A percentile compares a stretch with the other conserved stretches of the same genome.
Evolutionary conservation across 106 monocot genomes (phyloP).

Genomic region (Acanthochlamys bracteata): DNA sequence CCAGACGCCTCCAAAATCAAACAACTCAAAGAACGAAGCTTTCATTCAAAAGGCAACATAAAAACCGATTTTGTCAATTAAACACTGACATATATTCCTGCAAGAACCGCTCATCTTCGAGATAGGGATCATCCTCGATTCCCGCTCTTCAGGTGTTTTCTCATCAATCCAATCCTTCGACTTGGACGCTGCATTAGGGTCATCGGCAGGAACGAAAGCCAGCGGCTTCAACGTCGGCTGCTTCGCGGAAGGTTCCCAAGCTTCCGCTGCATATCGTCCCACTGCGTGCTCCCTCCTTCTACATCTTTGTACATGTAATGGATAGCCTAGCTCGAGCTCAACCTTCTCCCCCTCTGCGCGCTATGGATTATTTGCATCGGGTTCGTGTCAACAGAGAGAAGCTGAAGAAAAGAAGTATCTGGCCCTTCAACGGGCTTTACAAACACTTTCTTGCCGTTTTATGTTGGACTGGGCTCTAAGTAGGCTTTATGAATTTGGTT

Average conservation of each 20-base stretch:
- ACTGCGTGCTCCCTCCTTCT: conserved; percentile 79
- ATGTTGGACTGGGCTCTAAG: too few species aligned
- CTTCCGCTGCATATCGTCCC: conserved; percentile 95
- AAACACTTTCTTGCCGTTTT: too few species aligned
- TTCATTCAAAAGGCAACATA: too few species aligned
- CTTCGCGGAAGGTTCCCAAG: conserved; percentile 88
- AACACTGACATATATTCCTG: conserved; percentile 66
- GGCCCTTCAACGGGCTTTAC: too few species aligned
- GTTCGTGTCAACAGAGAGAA: too few species aligned
- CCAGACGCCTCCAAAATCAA: too few species aligned
- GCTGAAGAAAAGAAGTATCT: too few species aligned
- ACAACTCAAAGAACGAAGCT: too few species aligned
- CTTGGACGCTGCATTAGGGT: conserved; percentile 42
- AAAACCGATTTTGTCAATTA: too few species aligned
- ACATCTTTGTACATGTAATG: conserved; percentile 96
- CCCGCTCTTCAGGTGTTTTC: conserved; percentile 62
- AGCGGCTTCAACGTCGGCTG: conserved; percentile 76
- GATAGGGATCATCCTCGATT: conserved; percentile 70
- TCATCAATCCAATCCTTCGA: conserved; percentile 75
- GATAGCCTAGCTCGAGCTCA: conserved; percentile 13
- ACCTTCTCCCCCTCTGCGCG: not conserved
- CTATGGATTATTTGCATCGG: too few species aligned
- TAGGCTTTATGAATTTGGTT: too few species aligned
- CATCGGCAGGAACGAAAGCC: conserved; percentile 53
- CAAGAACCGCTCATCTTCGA: conserved; percentile 87